Base-by-base conservation (phyloP, 2,329 filamentous ascomycete species). In the Elsinoe fawcettii region DNA sequence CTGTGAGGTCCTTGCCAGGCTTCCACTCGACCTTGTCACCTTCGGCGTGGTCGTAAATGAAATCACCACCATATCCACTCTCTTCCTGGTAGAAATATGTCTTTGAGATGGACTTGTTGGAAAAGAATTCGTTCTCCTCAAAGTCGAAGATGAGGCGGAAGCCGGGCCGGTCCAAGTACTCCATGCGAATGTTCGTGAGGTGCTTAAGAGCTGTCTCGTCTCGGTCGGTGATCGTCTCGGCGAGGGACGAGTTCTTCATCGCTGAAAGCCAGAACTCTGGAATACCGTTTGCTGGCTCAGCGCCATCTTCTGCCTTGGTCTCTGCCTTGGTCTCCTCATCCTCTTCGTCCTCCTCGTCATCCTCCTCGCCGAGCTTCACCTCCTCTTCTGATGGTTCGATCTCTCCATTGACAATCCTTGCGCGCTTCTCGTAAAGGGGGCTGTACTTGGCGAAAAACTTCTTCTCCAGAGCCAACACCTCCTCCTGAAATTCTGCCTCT, bases 401-500 rank as follows among this genome's bases (percentile, higher is more conserved):
- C 62, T 77, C 76, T 66, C 93, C 93, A 75, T 96, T 97, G 74
- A 99, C 81, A 66, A 99, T 97, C 67, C 85, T 82, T 61, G 91
- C 83, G 74, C 93, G 91, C 81, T 93, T 93, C 80, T 96, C 79
- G 77, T 99, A 99, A 51, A 99, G 83, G 60, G 93, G 93, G 56
- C 90, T 95, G 77, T 96, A 99, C 77, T 97, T 97, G 76, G 88
- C 89, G 68, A 97, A 97, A 77, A 96, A 99, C 78, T 96, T 96
- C 84, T 99, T 99, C 82, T 99, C 93, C 25, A 99, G 83, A 74
- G 96, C 86, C 59, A 99, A 82, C 61, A 99, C 91, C 77, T 97
- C 95, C 75, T 97, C 91, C 74, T 99, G 95, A 75, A 99, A 97
- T 75, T 96, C 87, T 56, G 90, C 89, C 80, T 99, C 95, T 66